A percentile compares a stretch with the other conserved stretches of the same genome.
Conservation (phyloP, 2,329 filamentous ascomycete species). For the Colletotrichum tropicicola region DNA sequence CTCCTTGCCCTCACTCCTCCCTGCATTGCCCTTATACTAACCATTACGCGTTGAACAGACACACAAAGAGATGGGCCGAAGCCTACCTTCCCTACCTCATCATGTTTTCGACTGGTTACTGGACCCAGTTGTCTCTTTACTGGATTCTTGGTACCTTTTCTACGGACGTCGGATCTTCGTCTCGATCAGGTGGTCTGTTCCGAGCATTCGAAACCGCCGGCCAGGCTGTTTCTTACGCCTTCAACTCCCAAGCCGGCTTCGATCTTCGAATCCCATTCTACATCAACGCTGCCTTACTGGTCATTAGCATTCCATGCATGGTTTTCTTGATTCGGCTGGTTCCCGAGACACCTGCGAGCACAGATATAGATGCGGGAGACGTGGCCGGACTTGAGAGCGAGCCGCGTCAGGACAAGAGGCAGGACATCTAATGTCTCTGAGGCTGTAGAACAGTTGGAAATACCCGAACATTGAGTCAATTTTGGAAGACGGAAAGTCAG, state of each 20-base stretch:
- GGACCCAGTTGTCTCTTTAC: constrained; percentile 37
- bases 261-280: constrained; percentile 3
- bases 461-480: too few relatives aligned
- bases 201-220: constrained; percentile 39
- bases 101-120: constrained; percentile 18
- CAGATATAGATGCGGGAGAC: constrained; percentile 14
- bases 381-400: not conserved
- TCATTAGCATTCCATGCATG: constrained; percentile 7
- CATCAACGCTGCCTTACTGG: constrained; percentile 2
- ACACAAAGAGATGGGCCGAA: constrained; percentile 16
- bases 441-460: too few relatives aligned
- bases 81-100: constrained; percentile 17
- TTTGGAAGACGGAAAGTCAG: too few relatives aligned
- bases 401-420: not conserved
- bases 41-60: too few relatives aligned
- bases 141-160: constrained; percentile 47
- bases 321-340: constrained; percentile 14
- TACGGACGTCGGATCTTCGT: constrained; percentile 41
- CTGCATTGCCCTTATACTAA: too few relatives aligned
- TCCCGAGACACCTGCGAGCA: constrained; percentile 6
- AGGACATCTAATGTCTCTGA: too few relatives aligned
- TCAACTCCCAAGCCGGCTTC: constrained; percentile 35
- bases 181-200: constrained; percentile 40
- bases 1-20: too few relatives aligned
- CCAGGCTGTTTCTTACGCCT: constrained; percentile 40